Evolutionary conservation across 495 filamentous ascomycete species (phyloP).

Genomic region (Monascus purpureus): DNA sequence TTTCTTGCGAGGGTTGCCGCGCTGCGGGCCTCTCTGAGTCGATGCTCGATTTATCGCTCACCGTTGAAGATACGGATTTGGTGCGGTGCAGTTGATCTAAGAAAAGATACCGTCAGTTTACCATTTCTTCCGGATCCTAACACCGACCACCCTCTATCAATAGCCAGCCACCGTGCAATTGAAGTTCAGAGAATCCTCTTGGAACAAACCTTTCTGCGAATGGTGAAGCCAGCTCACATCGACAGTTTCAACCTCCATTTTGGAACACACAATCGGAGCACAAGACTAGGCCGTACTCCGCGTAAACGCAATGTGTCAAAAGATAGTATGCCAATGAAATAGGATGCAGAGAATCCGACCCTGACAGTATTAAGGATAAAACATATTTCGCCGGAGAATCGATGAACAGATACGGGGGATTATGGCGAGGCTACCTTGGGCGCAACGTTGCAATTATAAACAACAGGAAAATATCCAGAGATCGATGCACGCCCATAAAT

Average conservation of each 20-base stretch:
- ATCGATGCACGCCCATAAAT: too few species aligned
- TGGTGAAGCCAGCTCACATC: slow-evolving; percentile 61
- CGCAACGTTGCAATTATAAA: too few species aligned
- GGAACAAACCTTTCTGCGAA: slow-evolving; percentile 42
- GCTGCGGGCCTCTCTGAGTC: slow-evolving; percentile 11
- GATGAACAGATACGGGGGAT: too few species aligned
- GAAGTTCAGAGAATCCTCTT: neutral
- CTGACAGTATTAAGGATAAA: too few species aligned
- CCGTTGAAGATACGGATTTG: slow-evolving; percentile 22
- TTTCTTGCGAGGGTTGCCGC: slow-evolving; percentile 9
- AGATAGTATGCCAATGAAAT: too few species aligned
- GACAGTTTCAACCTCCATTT: slow-evolving; percentile 52
- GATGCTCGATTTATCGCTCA: slow-evolving; percentile 13
- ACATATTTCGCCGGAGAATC: too few species aligned
- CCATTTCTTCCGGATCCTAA: neutral
- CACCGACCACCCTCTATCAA: neutral
- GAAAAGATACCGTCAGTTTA: slow-evolving; percentile 2
- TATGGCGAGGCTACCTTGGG: too few species aligned
- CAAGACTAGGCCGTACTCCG: neutral
- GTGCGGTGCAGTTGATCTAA: slow-evolving; percentile 25
- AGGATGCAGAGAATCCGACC: too few species aligned
- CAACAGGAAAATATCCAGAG: too few species aligned
- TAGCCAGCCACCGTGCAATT: neutral
- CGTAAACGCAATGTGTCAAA: neutral
- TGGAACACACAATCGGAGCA: slow-evolving; percentile 2